phyloP scores from a whole-genome alignment of 2,329 filamentous ascomycete genomes.

The Boeremia exigua region DNA sequence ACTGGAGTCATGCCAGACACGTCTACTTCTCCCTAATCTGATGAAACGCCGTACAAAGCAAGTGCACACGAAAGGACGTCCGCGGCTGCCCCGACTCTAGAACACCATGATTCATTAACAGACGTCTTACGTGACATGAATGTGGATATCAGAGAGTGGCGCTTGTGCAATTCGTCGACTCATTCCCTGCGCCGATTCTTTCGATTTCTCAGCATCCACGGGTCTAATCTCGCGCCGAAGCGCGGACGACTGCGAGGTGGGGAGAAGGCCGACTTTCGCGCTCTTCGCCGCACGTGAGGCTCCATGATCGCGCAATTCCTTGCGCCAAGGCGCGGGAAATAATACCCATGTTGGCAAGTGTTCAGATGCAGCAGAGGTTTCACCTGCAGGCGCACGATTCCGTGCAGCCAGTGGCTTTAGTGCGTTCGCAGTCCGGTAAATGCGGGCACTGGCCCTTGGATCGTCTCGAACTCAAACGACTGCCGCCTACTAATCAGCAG shows the following conservation, averaged over 20 bases:
- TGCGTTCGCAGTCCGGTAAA: conserved; percentile 3
- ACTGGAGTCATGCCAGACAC: not conserved
- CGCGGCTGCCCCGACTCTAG: not conserved
- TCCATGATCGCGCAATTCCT: conserved; percentile 3
- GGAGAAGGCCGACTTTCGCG: conserved; percentile 21
- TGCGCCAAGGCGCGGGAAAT: conserved; percentile 12
- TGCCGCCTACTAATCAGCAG: conserved; percentile 12
- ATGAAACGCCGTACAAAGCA: conserved; percentile 3
- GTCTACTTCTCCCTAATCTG: not conserved
- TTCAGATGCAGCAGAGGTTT: conserved; percentile 23
- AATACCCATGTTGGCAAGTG: conserved; percentile 15
- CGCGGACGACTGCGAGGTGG: conserved; percentile 16
- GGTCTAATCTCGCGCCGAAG: conserved; percentile 17
- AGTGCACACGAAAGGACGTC: not conserved
- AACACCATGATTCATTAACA: not conserved
- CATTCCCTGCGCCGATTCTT: conserved; percentile 2
- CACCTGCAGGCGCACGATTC: conserved; percentile 30
- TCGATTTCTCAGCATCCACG: conserved; percentile 29
- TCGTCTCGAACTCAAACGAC: conserved; percentile 19
- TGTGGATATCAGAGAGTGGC: not conserved
- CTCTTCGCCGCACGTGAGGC: conserved; percentile 22
- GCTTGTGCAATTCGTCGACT: not conserved
- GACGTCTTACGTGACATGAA: not conserved
- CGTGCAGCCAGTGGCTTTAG: conserved; percentile 20
- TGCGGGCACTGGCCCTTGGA: conserved; percentile 5